Percentiles rank a stretch among this genome's conserved stretches.
These are phyloP conservation scores for Kalanchoe fedtschenkoi DNA, from an alignment of 164 flowering plant species.

Conservation along the genomic window DNA sequence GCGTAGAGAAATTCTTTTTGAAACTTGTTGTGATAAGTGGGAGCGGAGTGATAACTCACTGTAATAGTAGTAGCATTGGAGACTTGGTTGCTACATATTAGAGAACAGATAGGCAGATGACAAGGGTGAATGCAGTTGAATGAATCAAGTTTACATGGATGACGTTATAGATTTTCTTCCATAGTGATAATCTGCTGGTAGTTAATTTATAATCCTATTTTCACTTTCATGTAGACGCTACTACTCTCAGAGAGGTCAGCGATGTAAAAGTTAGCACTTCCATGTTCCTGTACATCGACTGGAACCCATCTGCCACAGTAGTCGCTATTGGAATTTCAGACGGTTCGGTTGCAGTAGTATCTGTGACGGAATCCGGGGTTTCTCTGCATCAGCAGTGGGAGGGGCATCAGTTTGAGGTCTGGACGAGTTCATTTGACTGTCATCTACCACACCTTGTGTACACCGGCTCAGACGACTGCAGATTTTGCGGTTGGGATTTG, in stretches of 20 bases:
- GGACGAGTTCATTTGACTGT: constrained; percentile 70
- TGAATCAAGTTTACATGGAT: too few species aligned
- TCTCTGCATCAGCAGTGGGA: constrained; percentile 49
- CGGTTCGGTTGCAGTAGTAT: constrained; percentile 58
- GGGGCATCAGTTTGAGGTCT: constrained; percentile 84
- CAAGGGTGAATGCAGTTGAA: not conserved
- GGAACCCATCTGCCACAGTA: constrained; percentile 62
- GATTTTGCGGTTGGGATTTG: constrained; percentile 80
- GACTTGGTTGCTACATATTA: too few species aligned
- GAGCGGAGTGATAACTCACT: too few species aligned
- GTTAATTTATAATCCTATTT: not conserved
- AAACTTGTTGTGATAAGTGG: too few species aligned
- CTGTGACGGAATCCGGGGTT: constrained; percentile 42
- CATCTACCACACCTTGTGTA: constrained; percentile 71
- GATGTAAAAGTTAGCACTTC: constrained; percentile 48
- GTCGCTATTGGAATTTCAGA: constrained; percentile 69
- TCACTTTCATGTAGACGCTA: constrained; percentile 23
- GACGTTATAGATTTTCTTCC: not conserved
- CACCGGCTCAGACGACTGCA: constrained; percentile 93
- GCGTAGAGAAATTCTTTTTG: too few species aligned
- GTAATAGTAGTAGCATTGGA: too few species aligned
- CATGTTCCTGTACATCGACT: constrained; percentile 89
- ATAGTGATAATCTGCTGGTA: not conserved
- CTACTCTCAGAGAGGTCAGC: constrained; percentile 30
- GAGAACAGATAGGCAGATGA: not conserved